Conservation (phyloP, 306 rosid species). For the Acacia crassicarpa region DNA sequence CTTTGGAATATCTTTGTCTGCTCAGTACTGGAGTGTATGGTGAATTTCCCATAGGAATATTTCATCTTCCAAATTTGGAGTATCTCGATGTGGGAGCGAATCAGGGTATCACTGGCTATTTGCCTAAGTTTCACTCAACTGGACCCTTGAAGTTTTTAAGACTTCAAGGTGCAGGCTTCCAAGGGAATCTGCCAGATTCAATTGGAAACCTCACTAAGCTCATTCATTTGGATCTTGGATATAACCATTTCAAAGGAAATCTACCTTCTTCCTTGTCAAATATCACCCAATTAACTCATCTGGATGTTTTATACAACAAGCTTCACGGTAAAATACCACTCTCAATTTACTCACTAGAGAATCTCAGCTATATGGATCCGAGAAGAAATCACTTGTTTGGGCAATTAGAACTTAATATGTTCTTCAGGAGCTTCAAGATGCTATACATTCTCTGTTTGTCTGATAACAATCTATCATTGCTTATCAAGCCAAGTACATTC, state of each 20-base stretch:
- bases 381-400: background rate
- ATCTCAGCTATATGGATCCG: background rate
- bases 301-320: background rate
- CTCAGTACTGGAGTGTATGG: background rate
- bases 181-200: background rate
- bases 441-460: background rate
- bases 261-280: background rate
- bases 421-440: background rate
- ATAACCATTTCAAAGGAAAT: background rate
- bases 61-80: background rate
- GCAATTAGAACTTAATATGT: background rate
- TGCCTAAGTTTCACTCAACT: background rate
- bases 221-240: background rate
- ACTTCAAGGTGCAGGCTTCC: background rate
- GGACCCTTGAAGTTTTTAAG: background rate
- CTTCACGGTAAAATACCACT: conserved; percentile 18
- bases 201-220: background rate
- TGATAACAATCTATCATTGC: background rate
- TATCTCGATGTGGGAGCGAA: background rate
- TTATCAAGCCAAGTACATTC: background rate
- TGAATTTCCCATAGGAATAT: background rate
- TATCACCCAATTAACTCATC: background rate
- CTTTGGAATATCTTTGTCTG: background rate
- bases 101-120: background rate
- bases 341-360: conserved; percentile 25